Evolutionary conservation across 495 filamentous ascomycete genomes (phyloP).

Genomic region (Penicillium bovifimosum): DNA sequence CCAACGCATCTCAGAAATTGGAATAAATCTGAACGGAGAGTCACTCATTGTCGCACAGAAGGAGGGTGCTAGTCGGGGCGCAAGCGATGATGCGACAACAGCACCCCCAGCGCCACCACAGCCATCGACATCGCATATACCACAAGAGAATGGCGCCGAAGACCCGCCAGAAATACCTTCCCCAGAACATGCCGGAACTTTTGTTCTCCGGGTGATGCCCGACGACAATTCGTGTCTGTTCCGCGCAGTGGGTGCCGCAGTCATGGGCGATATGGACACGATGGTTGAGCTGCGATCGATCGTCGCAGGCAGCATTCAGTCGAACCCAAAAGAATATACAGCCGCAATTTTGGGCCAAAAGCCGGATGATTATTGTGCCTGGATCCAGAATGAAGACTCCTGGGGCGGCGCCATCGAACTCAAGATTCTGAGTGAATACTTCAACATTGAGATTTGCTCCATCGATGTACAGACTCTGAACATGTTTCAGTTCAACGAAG

Average conservation of each 20-base stretch:
- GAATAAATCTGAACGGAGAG: slow-evolving; percentile 72
- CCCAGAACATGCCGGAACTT: slow-evolving; percentile 53
- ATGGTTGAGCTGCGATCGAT: slow-evolving; percentile 75
- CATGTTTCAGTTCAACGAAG: slow-evolving; percentile 79
- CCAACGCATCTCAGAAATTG: slow-evolving; percentile 48
- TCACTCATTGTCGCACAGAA: slow-evolving; percentile 63
- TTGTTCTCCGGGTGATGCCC: slow-evolving; percentile 90
- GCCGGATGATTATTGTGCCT: slow-evolving; percentile 73
- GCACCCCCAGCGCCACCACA: slow-evolving; percentile 16
- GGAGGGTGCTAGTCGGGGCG: slow-evolving; percentile 22
- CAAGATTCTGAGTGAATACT: slow-evolving; percentile 75
- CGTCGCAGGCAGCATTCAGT: slow-evolving; percentile 73
- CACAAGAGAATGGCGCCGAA: slow-evolving; percentile 20
- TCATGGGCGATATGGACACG: slow-evolving; percentile 65
- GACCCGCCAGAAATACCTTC: slow-evolving; percentile 70
- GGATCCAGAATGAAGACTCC: slow-evolving; percentile 72
- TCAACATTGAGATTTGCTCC: slow-evolving; percentile 80
- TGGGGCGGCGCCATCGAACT: slow-evolving; percentile 96
- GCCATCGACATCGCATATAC: slow-evolving; percentile 16
- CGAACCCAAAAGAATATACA: slow-evolving; percentile 62
- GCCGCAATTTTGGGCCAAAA: slow-evolving; percentile 70
- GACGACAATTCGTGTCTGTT: slow-evolving; percentile 97
- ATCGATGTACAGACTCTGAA: slow-evolving; percentile 69
- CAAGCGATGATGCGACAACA: slow-evolving; percentile 15
- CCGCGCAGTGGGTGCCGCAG: slow-evolving; percentile 74